These are phyloP conservation scores for Annulohypoxylon nitens DNA, from an alignment of 495 filamentous ascomycete genomes.

Conservation along the genomic window DNA sequence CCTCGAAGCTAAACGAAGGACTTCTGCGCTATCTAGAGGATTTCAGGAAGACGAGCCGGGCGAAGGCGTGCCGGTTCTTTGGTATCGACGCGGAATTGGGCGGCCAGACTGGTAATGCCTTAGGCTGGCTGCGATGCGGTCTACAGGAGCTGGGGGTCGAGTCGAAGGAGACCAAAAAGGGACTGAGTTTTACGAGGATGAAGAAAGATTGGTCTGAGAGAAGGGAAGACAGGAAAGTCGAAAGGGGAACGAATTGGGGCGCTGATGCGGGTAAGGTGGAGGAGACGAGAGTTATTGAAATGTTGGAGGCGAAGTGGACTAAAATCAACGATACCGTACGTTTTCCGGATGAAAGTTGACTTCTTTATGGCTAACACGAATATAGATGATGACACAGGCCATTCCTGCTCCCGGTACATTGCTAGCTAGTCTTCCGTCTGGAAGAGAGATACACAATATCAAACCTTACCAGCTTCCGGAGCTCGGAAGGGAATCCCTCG, in stretches of 20 bases:
- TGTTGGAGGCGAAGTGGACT: constrained; percentile 89
- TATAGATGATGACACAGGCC: constrained; percentile 81
- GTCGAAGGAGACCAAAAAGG: constrained; percentile 59
- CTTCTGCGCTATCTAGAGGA: constrained; percentile 80
- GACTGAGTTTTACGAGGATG: constrained; percentile 71
- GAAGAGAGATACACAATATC: constrained; percentile 83
- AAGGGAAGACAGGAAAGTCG: constrained; percentile 75
- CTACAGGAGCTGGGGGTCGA: constrained; percentile 76
- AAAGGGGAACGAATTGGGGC: constrained; percentile 79
- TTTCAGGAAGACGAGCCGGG: constrained; percentile 77
- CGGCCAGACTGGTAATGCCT: constrained; percentile 81
- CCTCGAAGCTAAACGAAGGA: constrained; percentile 69
- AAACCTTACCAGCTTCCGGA: constrained; percentile 69
- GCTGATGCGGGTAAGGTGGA: constrained; percentile 86
- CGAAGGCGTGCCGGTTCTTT: constrained; percentile 89
- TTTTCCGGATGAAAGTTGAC: constrained; percentile 24
- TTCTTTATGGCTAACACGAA: constrained; percentile 9
- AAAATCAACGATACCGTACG: constrained; percentile 93
- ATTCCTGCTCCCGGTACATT: constrained; percentile 78
- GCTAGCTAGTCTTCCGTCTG: constrained; percentile 82
- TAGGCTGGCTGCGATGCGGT: constrained; percentile 85
- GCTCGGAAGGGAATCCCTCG: constrained; percentile 69
- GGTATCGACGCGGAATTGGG: constrained; percentile 87
- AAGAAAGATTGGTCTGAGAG: constrained; percentile 78
- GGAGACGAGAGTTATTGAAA: constrained; percentile 86